These are phyloP conservation scores for Ceratocystis diversiconidia DNA, from an alignment of 2,329 filamentous ascomycete species.

Conservation along the genomic window DNA sequence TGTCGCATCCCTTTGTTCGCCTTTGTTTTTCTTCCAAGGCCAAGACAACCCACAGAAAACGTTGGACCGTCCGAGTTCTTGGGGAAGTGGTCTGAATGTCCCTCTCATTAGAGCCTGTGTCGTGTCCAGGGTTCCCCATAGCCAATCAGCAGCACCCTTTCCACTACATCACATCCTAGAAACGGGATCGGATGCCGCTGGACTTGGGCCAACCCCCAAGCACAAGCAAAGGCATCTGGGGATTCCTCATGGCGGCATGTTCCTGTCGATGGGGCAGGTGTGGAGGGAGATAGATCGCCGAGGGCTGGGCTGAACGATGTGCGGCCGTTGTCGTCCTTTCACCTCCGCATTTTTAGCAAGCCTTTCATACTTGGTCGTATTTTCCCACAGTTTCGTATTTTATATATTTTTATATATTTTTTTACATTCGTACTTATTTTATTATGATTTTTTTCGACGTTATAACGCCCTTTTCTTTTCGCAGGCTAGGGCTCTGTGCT, in stretches of 20 bases:
- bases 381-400: too few species aligned
- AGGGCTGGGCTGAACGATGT: neutral
- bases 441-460: too few species aligned
- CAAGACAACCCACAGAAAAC: neutral
- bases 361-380: too few species aligned
- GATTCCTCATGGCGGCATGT: neutral
- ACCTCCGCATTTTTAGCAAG: too few species aligned
- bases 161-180: neutral
- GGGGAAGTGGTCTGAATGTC: neutral
- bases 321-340: neutral
- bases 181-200: neutral
- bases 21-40: neutral
- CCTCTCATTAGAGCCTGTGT: neutral
- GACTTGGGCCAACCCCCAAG: neutral
- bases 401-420: too few species aligned
- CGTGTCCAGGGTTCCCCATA: too few species aligned
- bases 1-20: neutral
- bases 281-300: neutral
- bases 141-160: neutral
- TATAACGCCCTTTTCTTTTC: too few species aligned
- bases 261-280: neutral
- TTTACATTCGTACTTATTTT: too few species aligned
- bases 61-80: neutral
- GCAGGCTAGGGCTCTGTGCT: neutral
- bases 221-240: neutral